A percentile compares a stretch with the other conserved stretches of the same genome.
Conservation (phyloP, 129 eudicot genomes). For the Pseudognaphalium luteoalbum region DNA sequence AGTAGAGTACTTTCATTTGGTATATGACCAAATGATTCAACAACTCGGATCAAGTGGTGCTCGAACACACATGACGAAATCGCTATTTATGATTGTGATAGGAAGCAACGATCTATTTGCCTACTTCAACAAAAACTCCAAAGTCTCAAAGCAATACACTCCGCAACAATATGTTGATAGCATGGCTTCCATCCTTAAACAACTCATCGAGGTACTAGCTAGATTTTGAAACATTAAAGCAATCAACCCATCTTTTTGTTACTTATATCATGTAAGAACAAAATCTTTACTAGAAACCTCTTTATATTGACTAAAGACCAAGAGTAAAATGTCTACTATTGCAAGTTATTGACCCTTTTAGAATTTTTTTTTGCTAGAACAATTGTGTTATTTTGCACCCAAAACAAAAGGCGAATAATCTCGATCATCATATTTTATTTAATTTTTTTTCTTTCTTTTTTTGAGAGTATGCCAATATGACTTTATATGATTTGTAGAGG, state of each 20-base stretch:
- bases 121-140: slow-evolving; percentile 43
- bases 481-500: slow-evolving; percentile 29
- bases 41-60: slow-evolving; percentile 41
- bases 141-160: slow-evolving; percentile 32
- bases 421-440: too few species aligned
- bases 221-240: neutral
- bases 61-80: slow-evolving; percentile 40
- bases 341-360: too few species aligned
- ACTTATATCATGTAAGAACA: too few species aligned
- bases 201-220: slow-evolving; percentile 45
- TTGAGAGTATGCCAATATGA: neutral
- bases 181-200: slow-evolving; percentile 48
- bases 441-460: neutral
- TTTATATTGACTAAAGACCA: too few species aligned
- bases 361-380: too few species aligned
- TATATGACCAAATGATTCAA: slow-evolving; percentile 43
- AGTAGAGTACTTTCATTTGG: slow-evolving; percentile 41
- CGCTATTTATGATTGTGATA: slow-evolving; percentile 53
- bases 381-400: neutral
- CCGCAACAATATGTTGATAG: slow-evolving; percentile 53
- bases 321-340: too few species aligned
- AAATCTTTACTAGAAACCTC: too few species aligned
- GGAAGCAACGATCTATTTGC: slow-evolving; percentile 75
- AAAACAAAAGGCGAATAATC: neutral
- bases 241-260: neutral